Base-by-base conservation (phyloP, 2,329 filamentous ascomycete species). In the Hymenoscyphus infarciens region DNA sequence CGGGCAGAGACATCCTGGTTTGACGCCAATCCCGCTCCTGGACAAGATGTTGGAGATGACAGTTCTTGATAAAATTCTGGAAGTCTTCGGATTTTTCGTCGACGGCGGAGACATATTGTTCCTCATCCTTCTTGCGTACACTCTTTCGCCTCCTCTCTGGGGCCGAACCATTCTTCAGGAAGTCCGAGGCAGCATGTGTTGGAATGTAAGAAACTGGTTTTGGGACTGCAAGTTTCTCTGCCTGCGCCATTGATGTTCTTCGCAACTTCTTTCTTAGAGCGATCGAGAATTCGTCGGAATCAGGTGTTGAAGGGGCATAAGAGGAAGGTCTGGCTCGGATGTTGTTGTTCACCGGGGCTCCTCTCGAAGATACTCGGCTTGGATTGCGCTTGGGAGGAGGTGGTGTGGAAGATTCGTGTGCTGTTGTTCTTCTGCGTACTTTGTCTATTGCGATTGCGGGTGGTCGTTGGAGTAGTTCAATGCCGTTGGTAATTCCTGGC, bases 101-200 rank as follows among this genome's bases (percentile, higher is more conserved):
- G n/a, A 39, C 27, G 15, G 16, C 27, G 19, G 58, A 60, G 6
- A 45, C 54, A 10, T 29, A 29, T 53, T 1, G 39, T 13, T 61
- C 27, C 10, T 29, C 11, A 15, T 11, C 13, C 16, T 55, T 38
- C 16, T 53, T 38, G 39, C 25, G 31, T 10, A 52, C 38, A 27
- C 25, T 33, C 5, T n/a, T 35, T 16, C 54, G 27, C 10, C 13
- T 52, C 19, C 22, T 38, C 3, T 54, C 39, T 7, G 38, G 19
- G 3, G 27, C 29, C 3, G 60, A 55, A 13, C 35, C 39, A 19
- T 61, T 39, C 29, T 60, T 62, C 22, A 54, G 49, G 53, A 62
- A 64, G 57, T 66, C 64, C 5, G 62, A 42, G 4, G 60, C 63
- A 11, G 66, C 66, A 56, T 64, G 63, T 38, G 63, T 55, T n/a